Conservation (phyloP, 441 rosid species). For the Adansonia madagascariensis region DNA sequence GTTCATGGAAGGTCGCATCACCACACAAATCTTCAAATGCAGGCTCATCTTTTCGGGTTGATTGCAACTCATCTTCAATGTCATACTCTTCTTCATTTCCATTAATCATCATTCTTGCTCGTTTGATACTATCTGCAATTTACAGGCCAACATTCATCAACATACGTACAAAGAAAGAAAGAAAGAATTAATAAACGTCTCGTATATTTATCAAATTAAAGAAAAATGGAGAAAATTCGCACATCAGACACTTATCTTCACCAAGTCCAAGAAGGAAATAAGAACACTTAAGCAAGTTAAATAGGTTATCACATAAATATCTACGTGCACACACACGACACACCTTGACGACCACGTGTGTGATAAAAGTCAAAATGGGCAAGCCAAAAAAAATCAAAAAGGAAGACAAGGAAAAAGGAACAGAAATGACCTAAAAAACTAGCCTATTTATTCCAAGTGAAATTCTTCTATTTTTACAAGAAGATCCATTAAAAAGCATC, state of each 20-base stretch:
- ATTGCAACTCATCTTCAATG: constrained; percentile 54
- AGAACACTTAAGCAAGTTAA: constrained; percentile 3
- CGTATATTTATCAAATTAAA: background rate
- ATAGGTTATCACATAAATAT: constrained; percentile 6
- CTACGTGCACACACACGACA: background rate
- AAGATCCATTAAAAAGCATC: constrained; percentile 4
- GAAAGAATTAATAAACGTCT: constrained; percentile 18
- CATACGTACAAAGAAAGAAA: constrained; percentile 25
- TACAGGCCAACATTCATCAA: constrained; percentile 30
- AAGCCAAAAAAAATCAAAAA: background rate
- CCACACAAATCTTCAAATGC: constrained; percentile 85
- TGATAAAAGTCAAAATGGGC: constrained; percentile 8
- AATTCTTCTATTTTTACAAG: background rate
- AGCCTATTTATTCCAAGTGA: background rate
- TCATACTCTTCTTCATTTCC: constrained; percentile 72
- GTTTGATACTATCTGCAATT: constrained; percentile 69
- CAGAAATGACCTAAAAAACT: background rate
- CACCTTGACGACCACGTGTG: background rate
- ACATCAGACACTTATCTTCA: constrained; percentile 1
- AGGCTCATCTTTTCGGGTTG: constrained; percentile 51
- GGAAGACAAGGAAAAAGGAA: background rate
- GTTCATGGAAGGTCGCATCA: constrained; percentile 55
- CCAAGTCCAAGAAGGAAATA: background rate
- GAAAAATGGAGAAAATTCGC: background rate
- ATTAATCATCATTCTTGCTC: constrained; percentile 71